Evolutionary conservation across 1,139 yeast genomes (phyloP), one percentile per base, ranked within the genome.

Genomic region (Meyerozyma sp.): DNA sequence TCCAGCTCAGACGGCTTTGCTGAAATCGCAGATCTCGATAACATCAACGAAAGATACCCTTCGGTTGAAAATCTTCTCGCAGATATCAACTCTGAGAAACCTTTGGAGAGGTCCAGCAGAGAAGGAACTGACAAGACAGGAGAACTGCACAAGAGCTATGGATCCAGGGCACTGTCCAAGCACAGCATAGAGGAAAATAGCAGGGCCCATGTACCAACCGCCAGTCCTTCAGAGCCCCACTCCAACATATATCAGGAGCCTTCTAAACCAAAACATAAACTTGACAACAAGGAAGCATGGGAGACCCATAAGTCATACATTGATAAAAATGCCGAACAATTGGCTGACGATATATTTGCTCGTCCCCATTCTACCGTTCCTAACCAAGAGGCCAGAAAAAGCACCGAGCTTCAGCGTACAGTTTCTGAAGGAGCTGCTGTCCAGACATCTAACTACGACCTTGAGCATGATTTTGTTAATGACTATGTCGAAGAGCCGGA

Each of bases 1-100:
- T 11, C 26, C 13, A 34, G 37, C 26, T 34, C 59, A 25, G 56
- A 52, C 14, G 58, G 61, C 36, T 49, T 62, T 27, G 57, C 52
- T 11, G 73, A 68, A 28, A 46, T 66, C 13, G 72, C 59, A 9
- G 60, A 67, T 40, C 54, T 73, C 42, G 76, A 71, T 35, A 63
- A 72, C 46, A 70, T 66, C 1, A 77, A 71, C 49, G 71, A 67
- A 45, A 57, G 77, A 38, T 73, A 62, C 44, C 78, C 78, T 3
- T 68, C 75, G 4, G 57, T 73, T 16, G 77, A 73, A 32, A 26
- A 37, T 28, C 40, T 34, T 21, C 26, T 34, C 3, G 37, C 37
- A 9, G 37, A 34, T 21, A 34, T 34, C 16, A 34, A 34, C 26
- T 34, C 37, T n/a, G 37, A 34, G 16, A 34, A 34, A 21, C 26